Evolutionary conservation across 2,329 filamentous ascomycete species (phyloP).

Genomic region (Fusarium sp.): DNA sequence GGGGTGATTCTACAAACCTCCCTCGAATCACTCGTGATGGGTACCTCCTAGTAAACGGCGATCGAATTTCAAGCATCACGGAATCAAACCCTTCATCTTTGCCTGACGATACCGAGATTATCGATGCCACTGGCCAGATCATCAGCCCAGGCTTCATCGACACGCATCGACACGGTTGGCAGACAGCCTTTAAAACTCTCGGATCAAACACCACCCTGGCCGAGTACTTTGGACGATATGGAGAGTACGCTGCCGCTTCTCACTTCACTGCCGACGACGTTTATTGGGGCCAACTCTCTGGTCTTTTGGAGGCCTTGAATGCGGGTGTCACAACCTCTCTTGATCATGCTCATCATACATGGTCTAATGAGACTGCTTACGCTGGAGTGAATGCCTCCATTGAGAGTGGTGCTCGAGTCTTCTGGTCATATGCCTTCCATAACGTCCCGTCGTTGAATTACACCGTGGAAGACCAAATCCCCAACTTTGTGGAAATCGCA

Average conservation of each 20-base stretch:
- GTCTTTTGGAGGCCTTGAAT: slow-evolving; percentile 63
- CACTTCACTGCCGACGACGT: slow-evolving; percentile 58
- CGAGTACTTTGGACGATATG: slow-evolving; percentile 60
- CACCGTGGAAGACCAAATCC: slow-evolving; percentile 52
- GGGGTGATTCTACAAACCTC: slow-evolving; percentile 16
- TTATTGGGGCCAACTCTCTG: slow-evolving; percentile 60
- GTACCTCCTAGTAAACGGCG: slow-evolving; percentile 3
- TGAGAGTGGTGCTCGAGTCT: slow-evolving; percentile 62
- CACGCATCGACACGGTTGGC: slow-evolving; percentile 68
- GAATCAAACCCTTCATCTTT: slow-evolving; percentile 14
- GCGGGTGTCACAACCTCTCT: slow-evolving; percentile 65
- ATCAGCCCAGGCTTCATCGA: slow-evolving; percentile 68
- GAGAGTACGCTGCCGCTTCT: slow-evolving; percentile 47
- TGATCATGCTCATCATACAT: slow-evolving; percentile 65
- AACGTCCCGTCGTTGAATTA: slow-evolving; percentile 47
- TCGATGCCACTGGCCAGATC: slow-evolving; percentile 65
- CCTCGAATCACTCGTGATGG: slow-evolving; percentile 12
- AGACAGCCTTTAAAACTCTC: slow-evolving; percentile 66
- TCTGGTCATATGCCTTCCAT: slow-evolving; percentile 60
- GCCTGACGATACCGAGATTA: slow-evolving; percentile 48
- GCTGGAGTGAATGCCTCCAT: slow-evolving; percentile 61
- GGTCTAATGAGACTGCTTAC: slow-evolving; percentile 55
- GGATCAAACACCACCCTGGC: slow-evolving; percentile 62
- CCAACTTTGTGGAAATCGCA: slow-evolving; percentile 54
- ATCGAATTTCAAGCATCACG: slow-evolving; percentile 13